phyloP scores from a whole-genome alignment of 2,329 filamentous ascomycete genomes.

The Alternaria gaisen region DNA sequence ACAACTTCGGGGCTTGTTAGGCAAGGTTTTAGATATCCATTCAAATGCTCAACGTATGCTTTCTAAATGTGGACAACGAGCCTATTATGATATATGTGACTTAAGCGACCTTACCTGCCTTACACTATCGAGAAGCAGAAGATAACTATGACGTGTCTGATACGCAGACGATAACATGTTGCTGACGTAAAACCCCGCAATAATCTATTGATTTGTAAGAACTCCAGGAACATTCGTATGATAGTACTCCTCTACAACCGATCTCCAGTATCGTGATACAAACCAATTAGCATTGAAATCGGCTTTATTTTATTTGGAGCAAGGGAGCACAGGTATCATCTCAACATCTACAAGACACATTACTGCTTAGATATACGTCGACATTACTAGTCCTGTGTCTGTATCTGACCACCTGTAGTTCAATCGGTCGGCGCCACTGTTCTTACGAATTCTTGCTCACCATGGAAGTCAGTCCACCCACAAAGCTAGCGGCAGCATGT shows the following conservation, averaged over 20 bases:
- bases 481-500: neutral
- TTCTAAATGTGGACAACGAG: neutral
- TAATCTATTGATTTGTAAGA: neutral
- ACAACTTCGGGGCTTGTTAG: neutral
- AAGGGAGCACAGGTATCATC: neutral
- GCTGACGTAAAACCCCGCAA: neutral
- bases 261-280: neutral
- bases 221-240: too few species aligned
- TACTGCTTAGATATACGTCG: neutral
- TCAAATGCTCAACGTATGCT: neutral
- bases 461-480: neutral
- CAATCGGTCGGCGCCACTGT: too few species aligned
- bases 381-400: neutral
- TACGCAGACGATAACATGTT: fast-evolving
- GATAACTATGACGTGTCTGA: too few species aligned
- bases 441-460: neutral
- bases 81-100: neutral
- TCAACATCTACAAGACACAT: neutral
- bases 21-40: neutral
- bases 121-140: neutral
- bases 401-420: neutral
- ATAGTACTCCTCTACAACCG: too few species aligned
- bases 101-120: neutral
- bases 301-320: fast-evolving
- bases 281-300: neutral